Conservation (phyloP, 1,284 basidiomycete species). For the Boletus semigastroideus region DNA sequence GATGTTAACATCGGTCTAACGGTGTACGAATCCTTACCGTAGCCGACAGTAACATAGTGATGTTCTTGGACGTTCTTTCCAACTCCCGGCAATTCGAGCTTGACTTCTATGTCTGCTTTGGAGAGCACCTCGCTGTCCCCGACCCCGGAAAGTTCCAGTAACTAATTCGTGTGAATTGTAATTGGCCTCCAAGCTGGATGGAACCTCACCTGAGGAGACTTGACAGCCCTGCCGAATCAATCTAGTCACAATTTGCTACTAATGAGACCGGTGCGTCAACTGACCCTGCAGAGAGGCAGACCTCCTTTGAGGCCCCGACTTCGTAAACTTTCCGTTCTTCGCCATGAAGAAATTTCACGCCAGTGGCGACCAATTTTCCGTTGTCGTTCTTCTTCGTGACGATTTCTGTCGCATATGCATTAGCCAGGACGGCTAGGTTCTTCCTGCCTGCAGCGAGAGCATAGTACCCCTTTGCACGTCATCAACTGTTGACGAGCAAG, state of each 20-base stretch:
- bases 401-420: slow-evolving; percentile 3
- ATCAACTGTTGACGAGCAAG: not conserved
- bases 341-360: not conserved
- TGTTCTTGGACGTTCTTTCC: slow-evolving; percentile 5
- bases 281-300: slow-evolving; percentile 3
- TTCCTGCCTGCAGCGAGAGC: not conserved
- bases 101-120: not conserved
- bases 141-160: slow-evolving; percentile 2
- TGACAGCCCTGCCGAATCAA: not conserved
- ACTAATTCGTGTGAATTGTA: not conserved
- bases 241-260: not conserved
- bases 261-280: not conserved
- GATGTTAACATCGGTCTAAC: not conserved
- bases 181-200: not conserved
- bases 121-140: not conserved
- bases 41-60: not conserved
- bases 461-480: not conserved
- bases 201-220: slow-evolving; percentile 1
- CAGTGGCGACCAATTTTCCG: not conserved
- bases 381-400: not conserved
- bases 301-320: not conserved
- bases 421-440: not conserved
- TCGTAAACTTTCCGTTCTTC: not conserved
- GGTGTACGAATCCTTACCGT: not conserved
- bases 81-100: not conserved